Evolutionary conservation across 1,284 basidiomycete species (phyloP).

Genomic region (Rhodotorula sp.): DNA sequence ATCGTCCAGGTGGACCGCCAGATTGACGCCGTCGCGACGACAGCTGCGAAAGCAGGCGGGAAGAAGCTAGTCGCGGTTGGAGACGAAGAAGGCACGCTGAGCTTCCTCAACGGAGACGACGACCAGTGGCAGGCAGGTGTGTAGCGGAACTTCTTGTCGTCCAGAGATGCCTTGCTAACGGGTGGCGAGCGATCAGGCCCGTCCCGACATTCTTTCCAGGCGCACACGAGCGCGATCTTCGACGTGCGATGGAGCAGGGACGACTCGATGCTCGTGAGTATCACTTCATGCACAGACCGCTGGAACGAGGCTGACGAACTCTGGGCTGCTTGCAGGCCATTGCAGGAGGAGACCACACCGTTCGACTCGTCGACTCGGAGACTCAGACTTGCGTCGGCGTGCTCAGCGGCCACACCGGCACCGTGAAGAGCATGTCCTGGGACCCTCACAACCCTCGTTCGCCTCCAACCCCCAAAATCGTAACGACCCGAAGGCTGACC

Average conservation of each 20-base stretch:
- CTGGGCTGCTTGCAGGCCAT: constrained; percentile 32
- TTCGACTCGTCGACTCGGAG: constrained; percentile 36
- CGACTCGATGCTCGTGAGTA: constrained; percentile 37
- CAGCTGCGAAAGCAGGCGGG: constrained; percentile 40
- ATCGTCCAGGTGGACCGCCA: background rate
- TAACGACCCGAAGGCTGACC: background rate
- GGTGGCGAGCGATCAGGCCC: background rate
- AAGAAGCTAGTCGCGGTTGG: constrained; percentile 36
- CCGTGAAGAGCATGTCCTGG: constrained; percentile 41
- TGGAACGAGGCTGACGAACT: background rate
- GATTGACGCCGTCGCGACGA: background rate
- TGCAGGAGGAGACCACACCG: constrained; percentile 43
- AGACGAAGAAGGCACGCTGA: constrained; percentile 41
- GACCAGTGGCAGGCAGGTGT: constrained; percentile 25
- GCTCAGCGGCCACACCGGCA: constrained; percentile 40
- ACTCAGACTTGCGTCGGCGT: constrained; percentile 26
- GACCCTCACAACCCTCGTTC: constrained; percentile 41
- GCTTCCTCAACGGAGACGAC: constrained; percentile 34
- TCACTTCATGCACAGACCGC: background rate
- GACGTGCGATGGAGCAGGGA: constrained; percentile 41
- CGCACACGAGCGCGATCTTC: constrained; percentile 45
- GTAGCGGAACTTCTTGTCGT: background rate
- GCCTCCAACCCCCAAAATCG: background rate
- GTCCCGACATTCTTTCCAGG: constrained; percentile 31
- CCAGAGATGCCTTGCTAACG: background rate